Base-by-base conservation (phyloP, 31 red algal genomes). In the Porphyra umbilicalis region DNA sequence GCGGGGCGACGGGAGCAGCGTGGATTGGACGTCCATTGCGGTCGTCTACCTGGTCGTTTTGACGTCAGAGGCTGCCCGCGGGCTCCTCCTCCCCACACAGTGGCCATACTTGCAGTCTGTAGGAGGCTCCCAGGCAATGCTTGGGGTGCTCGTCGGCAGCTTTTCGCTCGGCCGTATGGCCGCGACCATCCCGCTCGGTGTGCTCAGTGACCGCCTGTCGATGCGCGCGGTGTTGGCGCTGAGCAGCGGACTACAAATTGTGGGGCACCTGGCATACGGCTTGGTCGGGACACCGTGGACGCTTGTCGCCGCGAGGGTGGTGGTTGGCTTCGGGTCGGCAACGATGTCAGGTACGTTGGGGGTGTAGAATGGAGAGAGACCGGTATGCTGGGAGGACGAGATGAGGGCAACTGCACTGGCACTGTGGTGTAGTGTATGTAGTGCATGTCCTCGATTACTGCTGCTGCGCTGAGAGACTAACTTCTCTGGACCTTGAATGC, bases 161-260 rank as follows among this genome's bases (percentile, higher is more conserved):
- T 98, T 98, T 80, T 98, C 96, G 18, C 40, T 93, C 34, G 96
- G 96, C 33, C 80, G 96, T 35, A 92, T 98, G 89, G 38, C 83
- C 39, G 87, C 96, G 25, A 93, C 96, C 32, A 83, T 98, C 32
- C 96, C 96, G 14, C 74, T 95, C n/a, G 96, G 96, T 20, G 90
- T 87, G 35, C 16, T 89, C 6, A 93, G 90, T 2, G 96, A 98
- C 84, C 77, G 34, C 7, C 81, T 83, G 77, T 95, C 96, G 57
- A 90, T 88, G 33, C 39, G 82, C 11, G 80, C 79, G 6, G 92
- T 98, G 33, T 82, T 95, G 8, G 57, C 37, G 32, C 75, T 82
- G 39, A 89, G 89, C n/a, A 89, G 84, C 0, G 34, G 84, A 34
- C 75, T 95, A 36, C 89, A 94, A 39, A 82, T 94, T 71, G 16